These are phyloP conservation scores for Xylariaceae sp. DNA, from an alignment of 2,329 filamentous ascomycete genomes.

Conservation along the genomic window DNA sequence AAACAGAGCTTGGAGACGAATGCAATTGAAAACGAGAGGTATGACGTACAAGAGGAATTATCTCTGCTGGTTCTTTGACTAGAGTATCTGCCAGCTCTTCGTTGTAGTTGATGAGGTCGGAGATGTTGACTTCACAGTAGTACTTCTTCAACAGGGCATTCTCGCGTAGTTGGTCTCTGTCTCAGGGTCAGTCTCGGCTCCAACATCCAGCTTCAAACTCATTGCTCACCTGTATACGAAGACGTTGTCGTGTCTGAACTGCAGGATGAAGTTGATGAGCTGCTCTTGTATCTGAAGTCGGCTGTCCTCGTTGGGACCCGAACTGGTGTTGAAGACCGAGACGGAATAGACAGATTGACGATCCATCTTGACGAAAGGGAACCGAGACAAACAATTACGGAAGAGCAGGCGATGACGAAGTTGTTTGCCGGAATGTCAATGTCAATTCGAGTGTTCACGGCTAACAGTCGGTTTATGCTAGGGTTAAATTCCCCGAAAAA, in stretches of 20 bases:
- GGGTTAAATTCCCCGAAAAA: conserved; percentile 5
- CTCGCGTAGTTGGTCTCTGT: conserved; percentile 87
- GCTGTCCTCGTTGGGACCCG: conserved; percentile 62
- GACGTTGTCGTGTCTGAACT: conserved; percentile 88
- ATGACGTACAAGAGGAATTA: conserved; percentile 76
- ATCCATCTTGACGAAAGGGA: conserved; percentile 58
- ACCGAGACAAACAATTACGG: background rate
- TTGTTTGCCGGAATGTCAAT: background rate
- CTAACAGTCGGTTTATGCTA: background rate
- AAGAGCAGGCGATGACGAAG: background rate
- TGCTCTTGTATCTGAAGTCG: conserved; percentile 69
- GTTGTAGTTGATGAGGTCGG: conserved; percentile 91
- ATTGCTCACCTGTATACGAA: conserved; percentile 88
- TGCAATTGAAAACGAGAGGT: no score
- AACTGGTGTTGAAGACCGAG: conserved; percentile 68
- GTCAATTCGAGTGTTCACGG: conserved; percentile 2
- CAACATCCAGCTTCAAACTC: background rate
- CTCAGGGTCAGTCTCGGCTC: conserved; percentile 27
- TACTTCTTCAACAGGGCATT: conserved; percentile 93
- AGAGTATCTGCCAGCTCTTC: conserved; percentile 90
- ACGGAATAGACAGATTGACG: conserved; percentile 80
- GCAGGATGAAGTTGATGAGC: conserved; percentile 85
- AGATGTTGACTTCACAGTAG: conserved; percentile 93
- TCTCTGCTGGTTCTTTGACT: conserved; percentile 82
- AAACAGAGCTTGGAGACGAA: background rate